A percentile compares a stretch with the other conserved stretches of the same genome.
Evolutionary conservation across 441 rosid species (phyloP).

Genomic region (Manihot esculenta): DNA sequence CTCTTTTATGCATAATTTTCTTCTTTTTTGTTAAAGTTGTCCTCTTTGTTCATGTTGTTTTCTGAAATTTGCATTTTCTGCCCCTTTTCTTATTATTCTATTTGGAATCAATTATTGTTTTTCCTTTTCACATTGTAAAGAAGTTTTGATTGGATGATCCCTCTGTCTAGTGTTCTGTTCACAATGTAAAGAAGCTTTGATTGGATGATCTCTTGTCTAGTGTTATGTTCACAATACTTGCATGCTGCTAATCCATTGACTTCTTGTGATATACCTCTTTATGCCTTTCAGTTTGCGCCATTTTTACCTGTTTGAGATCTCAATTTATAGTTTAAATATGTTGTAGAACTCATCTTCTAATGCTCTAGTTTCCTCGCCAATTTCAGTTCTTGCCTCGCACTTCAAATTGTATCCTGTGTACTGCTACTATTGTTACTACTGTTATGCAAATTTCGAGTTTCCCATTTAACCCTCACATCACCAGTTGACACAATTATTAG

Average conservation of each 20-base stretch:
- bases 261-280: slow-evolving; percentile 10
- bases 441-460: background rate
- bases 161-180: background rate
- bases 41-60: background rate
- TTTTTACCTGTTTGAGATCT: slow-evolving; percentile 5
- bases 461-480: slow-evolving; percentile 7
- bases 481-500: background rate
- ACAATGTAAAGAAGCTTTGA: slow-evolving; percentile 2
- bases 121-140: slow-evolving; percentile 6
- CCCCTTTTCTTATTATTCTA: background rate
- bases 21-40: background rate
- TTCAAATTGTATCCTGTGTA: background rate
- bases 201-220: background rate
- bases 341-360: background rate
- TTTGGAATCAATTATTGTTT: background rate
- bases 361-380: background rate
- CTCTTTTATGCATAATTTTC: slow-evolving; percentile 9
- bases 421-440: background rate
- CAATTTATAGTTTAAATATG: background rate
- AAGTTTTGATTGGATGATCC: background rate
- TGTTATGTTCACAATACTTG: background rate
- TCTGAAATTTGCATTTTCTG: background rate
- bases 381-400: slow-evolving; percentile 5
- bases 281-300: slow-evolving; percentile 7
- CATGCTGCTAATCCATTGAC: background rate